Evolutionary conservation across 257 asterid species (phyloP), one percentile per base, ranked within the genome.

Genomic region (Solanum tarapatanum): DNA sequence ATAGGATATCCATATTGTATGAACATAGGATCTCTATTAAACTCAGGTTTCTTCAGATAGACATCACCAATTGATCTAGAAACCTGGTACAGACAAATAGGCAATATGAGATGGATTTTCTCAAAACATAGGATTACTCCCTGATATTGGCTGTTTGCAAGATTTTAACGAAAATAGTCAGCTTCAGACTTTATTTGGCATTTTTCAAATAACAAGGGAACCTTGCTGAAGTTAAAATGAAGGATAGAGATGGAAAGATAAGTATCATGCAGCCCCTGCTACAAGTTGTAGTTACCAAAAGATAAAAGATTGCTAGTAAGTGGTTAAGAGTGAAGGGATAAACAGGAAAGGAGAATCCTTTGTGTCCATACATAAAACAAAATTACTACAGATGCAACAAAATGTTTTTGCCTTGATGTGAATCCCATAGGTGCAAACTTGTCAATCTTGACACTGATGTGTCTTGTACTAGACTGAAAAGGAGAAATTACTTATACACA

Each of bases 61-160:
- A 91, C 62, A 66, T 88, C 91, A 21, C 91, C 93, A 72, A 91
- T 91, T 28, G 93, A 91, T 87, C 93, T 89, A 7, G 93, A 91
- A 8, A 89, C 91, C 93, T 91, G 89, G 69, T 45, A 4, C 33
- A 32, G 86, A 45, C 13, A 73, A 83, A 13, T 36, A 84, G 39
- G 79, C 64, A 21, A 36, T 30, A 17, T 48, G 33, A 80, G 68
- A 8, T 48, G 41, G 17, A 28, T 80, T 16, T 48, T 80, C 41
- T 80, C 66, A 80, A 26, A 26, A 17, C 24, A 77, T 41, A 77
- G 58, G 39, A 45, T 80, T 55, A 9, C 41, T 80, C 66, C 11
- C 69, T 30, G 26, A 80, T 45, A 4, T 48, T 80, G 28, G 68
- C 39, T 28, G 3, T 17, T 80, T 4, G 68, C 68, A 28, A 80